Base-by-base conservation (phyloP, 1,284 basidiomycete species). In the Sanguinoderma infundibulare region DNA sequence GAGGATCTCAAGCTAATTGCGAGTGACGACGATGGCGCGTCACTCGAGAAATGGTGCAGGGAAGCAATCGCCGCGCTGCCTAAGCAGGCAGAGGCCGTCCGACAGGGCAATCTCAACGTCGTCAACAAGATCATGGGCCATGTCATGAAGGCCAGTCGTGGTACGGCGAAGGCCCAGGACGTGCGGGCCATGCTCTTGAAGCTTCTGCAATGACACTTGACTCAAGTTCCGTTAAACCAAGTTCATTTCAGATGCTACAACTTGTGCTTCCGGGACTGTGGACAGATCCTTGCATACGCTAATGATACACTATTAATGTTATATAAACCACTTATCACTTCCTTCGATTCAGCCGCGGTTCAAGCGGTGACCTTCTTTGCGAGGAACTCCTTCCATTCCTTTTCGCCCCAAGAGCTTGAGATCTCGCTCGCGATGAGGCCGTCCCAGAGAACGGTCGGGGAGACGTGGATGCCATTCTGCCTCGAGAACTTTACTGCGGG, bases 381-480 rank as follows among this genome's bases (percentile, higher is more conserved):
- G 28, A 98, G 79, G 77, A 93, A 98, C 61, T 90, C 86, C 35
- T 78, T 81, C 97, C 97, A 98, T 70, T 98, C 93, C 52, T 84
- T 83, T 70, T 89, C 83, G 5, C 85, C 89, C 89, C 94, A 98
- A 10, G 88, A 86, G 67, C 92, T 95, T 3, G 91, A 94, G 49
- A 98, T 83, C 62, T 92, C 87, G 51, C 80, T 83, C 22, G 88
- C 92, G 60, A 95, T 75, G 35, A 98, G 78, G 7, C 96, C 96
- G 71, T 96, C 91, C 86, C 90, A 94, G 2, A 95, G 78, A 0
- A 86, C 91, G 9, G 95, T 95, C 2, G 96, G 95, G 34, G 95
- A 96, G 54, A 97, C 94, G 69, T 98, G 96, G 55, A 98, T 88
- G 5, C 92, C 83, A 67, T 98, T 98, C 81, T 98, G 96, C 64